phyloP scores from a whole-genome alignment of 2,329 filamentous ascomycete genomes.

The Geosmithia morbida region DNA sequence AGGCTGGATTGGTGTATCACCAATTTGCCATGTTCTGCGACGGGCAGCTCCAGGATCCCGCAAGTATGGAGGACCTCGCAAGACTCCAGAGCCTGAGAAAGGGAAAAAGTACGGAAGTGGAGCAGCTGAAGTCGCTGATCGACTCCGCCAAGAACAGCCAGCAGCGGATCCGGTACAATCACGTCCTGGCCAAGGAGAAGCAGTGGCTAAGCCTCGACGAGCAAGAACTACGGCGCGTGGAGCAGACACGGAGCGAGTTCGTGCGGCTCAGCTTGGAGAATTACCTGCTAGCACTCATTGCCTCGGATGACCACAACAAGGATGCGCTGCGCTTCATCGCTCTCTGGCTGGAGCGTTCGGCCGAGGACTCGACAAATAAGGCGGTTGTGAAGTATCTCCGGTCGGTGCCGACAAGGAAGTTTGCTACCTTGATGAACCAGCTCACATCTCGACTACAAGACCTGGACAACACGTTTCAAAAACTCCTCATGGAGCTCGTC shows the following conservation, averaged over 20 bases:
- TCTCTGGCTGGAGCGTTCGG: constrained; percentile 80
- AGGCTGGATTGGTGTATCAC: constrained; percentile 81
- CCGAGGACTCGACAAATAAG: constrained; percentile 61
- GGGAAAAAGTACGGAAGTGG: constrained; percentile 68
- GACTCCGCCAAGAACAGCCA: constrained; percentile 34
- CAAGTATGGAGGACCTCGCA: constrained; percentile 70
- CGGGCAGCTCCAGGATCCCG: constrained; percentile 76
- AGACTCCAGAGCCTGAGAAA: constrained; percentile 67
- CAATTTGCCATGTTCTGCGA: constrained; percentile 95
- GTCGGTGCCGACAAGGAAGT: constrained; percentile 77
- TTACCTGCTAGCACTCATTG: constrained; percentile 71
- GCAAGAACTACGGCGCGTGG: constrained; percentile 68
- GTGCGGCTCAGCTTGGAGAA: constrained; percentile 85
- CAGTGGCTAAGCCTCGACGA: constrained; percentile 86
- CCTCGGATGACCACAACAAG: constrained; percentile 79
- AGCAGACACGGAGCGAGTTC: constrained; percentile 64
- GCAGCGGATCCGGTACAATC: constrained; percentile 39
- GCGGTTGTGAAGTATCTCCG: constrained; percentile 57
- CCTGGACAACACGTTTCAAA: constrained; percentile 58
- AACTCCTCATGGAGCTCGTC: constrained; percentile 57
- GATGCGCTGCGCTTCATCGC: constrained; percentile 86
- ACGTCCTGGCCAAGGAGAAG: constrained; percentile 56
- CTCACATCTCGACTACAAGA: constrained; percentile 82
- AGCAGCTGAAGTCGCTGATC: constrained; percentile 52
- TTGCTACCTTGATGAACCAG: constrained; percentile 88